Evolutionary conservation across 1,139 yeast species (phyloP), one percentile per base, ranked within the genome.

Genomic region (Scheffersomyces titani): DNA sequence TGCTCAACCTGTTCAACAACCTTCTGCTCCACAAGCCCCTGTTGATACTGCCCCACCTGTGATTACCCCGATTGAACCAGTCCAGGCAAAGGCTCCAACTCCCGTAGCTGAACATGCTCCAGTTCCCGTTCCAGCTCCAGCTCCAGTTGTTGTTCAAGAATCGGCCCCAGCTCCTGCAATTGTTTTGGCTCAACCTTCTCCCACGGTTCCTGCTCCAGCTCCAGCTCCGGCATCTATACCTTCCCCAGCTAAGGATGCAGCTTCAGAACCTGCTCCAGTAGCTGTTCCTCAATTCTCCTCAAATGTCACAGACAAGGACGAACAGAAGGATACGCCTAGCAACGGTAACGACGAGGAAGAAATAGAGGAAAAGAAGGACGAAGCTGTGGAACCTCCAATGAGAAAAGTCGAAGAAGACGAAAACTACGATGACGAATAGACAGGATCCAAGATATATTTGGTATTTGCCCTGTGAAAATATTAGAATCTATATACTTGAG

Each of bases 351-450:
- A 78, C 21, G 82, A 70, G 30, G 73, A 74, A 49, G 70, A 64
- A 53, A 69, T 74, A 44, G 74, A 70, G 50, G 71, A 70, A 51
- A 65, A 63, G 52, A 59, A 61, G 24, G 48, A 54, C 6, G 70
- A 67, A 56, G 74, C 76, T 4, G 76, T 78, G 16, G 94, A 88
- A 63, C 87, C 89, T 40, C 92, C 90, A 21, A 86, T 89, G 69
- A 81, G 96, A 66, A 83, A 87, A 63, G 87, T 90, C 24, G 93
- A 88, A 54, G 97, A 90, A 66, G 97, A 90, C 68, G 93, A 89
- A 67, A 84, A 90, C 68, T 90, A 90, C 69, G 97, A 90, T 69
- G 96, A 89, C 57, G 92, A 84, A 47, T 82, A 30, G 40, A 6
- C 40, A 5, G 16, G 16, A 11, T 30, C 13, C 40, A 22, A 22